Evolutionary conservation across 305 asterid species (phyloP).

Genomic region (Fraxinus greggii): DNA sequence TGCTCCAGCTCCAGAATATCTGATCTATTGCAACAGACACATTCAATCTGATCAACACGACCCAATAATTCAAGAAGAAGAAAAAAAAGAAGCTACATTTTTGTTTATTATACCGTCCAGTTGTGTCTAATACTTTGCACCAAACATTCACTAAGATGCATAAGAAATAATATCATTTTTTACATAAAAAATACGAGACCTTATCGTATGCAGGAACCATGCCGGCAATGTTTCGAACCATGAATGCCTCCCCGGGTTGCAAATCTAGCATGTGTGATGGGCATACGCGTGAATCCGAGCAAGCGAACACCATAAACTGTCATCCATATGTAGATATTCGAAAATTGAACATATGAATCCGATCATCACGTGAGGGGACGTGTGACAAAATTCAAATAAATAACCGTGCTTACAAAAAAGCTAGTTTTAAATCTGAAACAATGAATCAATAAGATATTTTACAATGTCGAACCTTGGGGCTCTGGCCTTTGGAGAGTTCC

Average conservation of each 20-base stretch:
- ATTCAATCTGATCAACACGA: not conserved
- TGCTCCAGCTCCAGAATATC: conserved; percentile 68
- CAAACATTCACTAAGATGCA: not conserved
- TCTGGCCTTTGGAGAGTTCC: conserved; percentile 87
- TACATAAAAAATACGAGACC: conserved; percentile 32
- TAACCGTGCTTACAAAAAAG: not conserved
- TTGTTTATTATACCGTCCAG: not conserved
- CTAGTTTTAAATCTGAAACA: not conserved
- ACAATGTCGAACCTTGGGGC: conserved; percentile 61
- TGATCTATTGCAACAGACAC: conserved; percentile 41
- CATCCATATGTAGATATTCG: not conserved
- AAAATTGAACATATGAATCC: conserved; percentile 19
- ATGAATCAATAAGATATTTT: not conserved
- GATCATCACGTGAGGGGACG: conserved; percentile 43
- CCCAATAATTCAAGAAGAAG: not conserved
- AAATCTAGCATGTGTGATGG: conserved; percentile 79
- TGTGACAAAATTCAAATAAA: not conserved
- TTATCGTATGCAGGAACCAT: conserved; percentile 82
- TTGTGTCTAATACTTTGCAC: not conserved
- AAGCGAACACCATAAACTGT: conserved; percentile 84
- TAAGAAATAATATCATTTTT: not conserved
- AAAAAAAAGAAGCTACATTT: not conserved
- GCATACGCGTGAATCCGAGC: conserved; percentile 94
- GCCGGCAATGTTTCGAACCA: conserved; percentile 82
- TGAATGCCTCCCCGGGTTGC: conserved; percentile 91